Evolutionary conservation across 1,139 yeast species (phyloP), one percentile per base, ranked within the genome.

Genomic region (Meyerozyma smithsonii): DNA sequence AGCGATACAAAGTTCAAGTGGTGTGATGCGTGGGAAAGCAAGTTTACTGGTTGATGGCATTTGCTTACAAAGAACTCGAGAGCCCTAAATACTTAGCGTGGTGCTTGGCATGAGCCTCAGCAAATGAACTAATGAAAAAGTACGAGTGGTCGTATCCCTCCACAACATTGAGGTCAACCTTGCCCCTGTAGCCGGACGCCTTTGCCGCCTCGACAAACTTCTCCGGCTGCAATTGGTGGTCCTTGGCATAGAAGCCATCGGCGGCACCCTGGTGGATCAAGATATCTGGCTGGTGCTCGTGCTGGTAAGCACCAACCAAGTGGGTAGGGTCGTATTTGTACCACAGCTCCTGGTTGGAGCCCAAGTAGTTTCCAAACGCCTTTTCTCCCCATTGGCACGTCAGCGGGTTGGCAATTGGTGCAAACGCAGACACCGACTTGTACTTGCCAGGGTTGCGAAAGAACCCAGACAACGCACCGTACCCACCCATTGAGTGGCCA

Each of bases 401-500:
- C 42, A 72, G 63, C 8, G 98, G 97, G 61, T 88, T 86, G 36
- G 79, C 65, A 49, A 92, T 86, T 42, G 98, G 97, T 0, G 97
- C 79, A 66, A 92, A 92, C 0, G 97, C 97, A 45, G 90, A 79
- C 28, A 86, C 94, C 1, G 95, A 81, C 59, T 77, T 79, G 70
- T 84, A 92, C 54, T 70, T 70, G 3, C 81, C 84, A 1, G 92
- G 88, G 58, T 85, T 80, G 48, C 72, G 77, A 42, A 92, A 66
- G 58, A 78, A 90, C 12, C 95, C 81, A 41, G 84, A 68, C 45
- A 92, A 65, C 0, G 98, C 96, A 40, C 98, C 98, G 59, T 77
- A 88, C 0, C 98, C 98, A 37, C 98, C 98, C 97, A 92, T 92
- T 2, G 98, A 92, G 61, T 92, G 97, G 35, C 97, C 97, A 8